Evolutionary conservation across 2,329 filamentous ascomycete genomes (phyloP).

Genomic region (Alternaria rosae): DNA sequence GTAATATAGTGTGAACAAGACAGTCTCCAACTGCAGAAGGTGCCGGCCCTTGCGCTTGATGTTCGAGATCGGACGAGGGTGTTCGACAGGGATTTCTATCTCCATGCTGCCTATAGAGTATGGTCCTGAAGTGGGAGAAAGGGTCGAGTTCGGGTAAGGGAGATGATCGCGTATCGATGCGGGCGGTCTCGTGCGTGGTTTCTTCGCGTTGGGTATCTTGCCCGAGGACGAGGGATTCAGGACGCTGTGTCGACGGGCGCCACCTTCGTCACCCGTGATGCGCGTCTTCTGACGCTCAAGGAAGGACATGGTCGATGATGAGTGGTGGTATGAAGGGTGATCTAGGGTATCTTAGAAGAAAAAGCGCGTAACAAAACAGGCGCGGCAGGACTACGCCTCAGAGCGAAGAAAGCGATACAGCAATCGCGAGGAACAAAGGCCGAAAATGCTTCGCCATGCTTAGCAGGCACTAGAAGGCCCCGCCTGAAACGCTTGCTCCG

Average conservation of each 20-base stretch:
- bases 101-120: slow-evolving; percentile 61
- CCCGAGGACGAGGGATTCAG: slow-evolving; percentile 27
- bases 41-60: slow-evolving; percentile 59
- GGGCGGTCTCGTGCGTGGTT: slow-evolving; percentile 58
- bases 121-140: slow-evolving; percentile 62
- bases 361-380: slow-evolving; percentile 3
- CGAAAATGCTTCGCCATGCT: slow-evolving; percentile 19
- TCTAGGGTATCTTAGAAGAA: slow-evolving; percentile 4
- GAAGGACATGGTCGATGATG: slow-evolving; percentile 30
- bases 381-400: slow-evolving; percentile 1
- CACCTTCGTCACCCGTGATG: slow-evolving; percentile 33
- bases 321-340: background rate
- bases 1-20: slow-evolving; percentile 72
- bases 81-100: slow-evolving; percentile 60
- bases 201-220: slow-evolving; percentile 53
- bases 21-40: slow-evolving; percentile 63
- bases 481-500: background rate
- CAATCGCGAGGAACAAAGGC: background rate
- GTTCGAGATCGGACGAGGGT: slow-evolving; percentile 58
- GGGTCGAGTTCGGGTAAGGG: slow-evolving; percentile 52
- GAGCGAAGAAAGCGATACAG: background rate
- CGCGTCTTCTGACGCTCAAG: slow-evolving; percentile 39
- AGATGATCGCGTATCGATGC: slow-evolving; percentile 58
- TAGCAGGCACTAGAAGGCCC: slow-evolving; percentile 4
- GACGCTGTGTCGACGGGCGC: slow-evolving; percentile 27